Evolutionary conservation across 176 grass and related monocot genomes (phyloP).

Genomic region (barley (Hordeum vulgare)): MorexV3_pseudomolecules_assembly NC_058522.1:478134721-478135220

Average conservation of each 20-base stretch:
- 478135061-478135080: background rate
- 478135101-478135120: background rate
- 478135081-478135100: background rate
- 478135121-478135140: slow-evolving; percentile 1
- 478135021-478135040: background rate
- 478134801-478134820: no score
- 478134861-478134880: no score
- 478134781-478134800: no score
- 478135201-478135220: background rate
- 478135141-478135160: slow-evolving; percentile 35
- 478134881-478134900: no score
- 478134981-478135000: background rate
- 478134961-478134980: background rate
- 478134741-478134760: no score
- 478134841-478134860: no score
- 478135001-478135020: background rate
- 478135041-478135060: background rate
- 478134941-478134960: no score
- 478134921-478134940: no score
- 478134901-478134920: no score
- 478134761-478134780: no score
- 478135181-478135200: background rate
- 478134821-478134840: no score
- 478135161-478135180: slow-evolving; percentile 44
- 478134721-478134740: no score